Percentiles rank a stretch among this genome's conserved stretches.
These are phyloP conservation scores for Boletellus emodensis DNA, from an alignment of 768 basidiomycete species.

Conservation along the genomic window DNA sequence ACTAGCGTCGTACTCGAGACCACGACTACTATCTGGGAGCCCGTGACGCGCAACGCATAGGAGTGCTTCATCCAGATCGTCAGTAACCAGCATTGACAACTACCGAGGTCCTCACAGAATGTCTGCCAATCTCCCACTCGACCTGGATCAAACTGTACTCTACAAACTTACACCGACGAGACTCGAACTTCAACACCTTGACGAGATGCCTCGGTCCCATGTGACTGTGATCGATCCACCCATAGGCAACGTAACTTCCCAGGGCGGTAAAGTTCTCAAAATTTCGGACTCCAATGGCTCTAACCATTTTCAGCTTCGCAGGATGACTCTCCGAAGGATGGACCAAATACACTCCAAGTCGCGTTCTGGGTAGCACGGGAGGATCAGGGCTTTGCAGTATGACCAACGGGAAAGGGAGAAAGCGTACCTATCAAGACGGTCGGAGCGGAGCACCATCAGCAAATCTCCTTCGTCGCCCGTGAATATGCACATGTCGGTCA, in stretches of 20 bases:
- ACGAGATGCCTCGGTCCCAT: background rate
- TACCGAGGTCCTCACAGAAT: background rate
- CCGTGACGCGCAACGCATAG: constrained; percentile 7
- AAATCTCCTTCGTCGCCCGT: background rate
- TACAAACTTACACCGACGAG: background rate
- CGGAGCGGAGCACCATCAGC: constrained; percentile 3
- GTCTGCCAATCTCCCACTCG: background rate
- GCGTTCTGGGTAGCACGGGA: background rate
- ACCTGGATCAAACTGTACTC: background rate
- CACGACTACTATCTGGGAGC: constrained; percentile 6
- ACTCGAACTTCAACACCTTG: background rate
- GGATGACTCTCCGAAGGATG: background rate
- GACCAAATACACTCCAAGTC: constrained; percentile 1
- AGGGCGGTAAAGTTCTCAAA: constrained; percentile 1
- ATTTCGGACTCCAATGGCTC: background rate
- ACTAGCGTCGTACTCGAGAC: constrained; percentile 1
- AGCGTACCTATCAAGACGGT: background rate
- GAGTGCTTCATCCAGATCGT: background rate
- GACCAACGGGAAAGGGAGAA: background rate
- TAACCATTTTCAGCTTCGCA: background rate
- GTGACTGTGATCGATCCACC: constrained; percentile 4
- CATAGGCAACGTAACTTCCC: constrained; percentile 7
- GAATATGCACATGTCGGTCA: constrained; percentile 1
- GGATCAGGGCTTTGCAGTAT: background rate
- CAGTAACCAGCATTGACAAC: background rate